phyloP scores from a whole-genome alignment of 1,284 basidiomycete species.

The Mycosarcoma maydis region DNA sequence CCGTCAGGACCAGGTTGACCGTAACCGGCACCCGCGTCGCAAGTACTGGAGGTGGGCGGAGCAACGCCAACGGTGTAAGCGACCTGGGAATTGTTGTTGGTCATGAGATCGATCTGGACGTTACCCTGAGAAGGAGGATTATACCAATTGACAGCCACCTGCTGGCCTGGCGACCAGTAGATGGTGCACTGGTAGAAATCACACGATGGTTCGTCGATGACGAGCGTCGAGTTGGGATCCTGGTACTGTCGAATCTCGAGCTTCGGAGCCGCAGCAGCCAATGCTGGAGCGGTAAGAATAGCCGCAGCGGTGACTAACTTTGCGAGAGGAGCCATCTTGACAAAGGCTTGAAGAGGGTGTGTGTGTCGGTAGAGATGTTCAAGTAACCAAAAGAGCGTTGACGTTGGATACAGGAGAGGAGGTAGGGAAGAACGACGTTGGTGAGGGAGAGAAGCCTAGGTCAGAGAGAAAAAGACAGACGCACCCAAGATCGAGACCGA shows the following conservation, averaged over 20 bases:
- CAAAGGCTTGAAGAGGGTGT: neutral
- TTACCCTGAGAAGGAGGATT: slow-evolving; percentile 43
- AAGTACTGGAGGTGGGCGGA: slow-evolving; percentile 44
- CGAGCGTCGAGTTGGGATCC: slow-evolving; percentile 44
- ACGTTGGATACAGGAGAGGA: slow-evolving; percentile 3
- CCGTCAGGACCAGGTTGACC: slow-evolving; percentile 40
- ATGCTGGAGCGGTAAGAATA: slow-evolving; percentile 15
- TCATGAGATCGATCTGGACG: slow-evolving; percentile 55
- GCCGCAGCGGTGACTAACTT: slow-evolving; percentile 14
- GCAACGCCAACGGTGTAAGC: slow-evolving; percentile 50
- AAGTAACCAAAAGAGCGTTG: neutral
- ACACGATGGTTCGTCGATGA: slow-evolving; percentile 49
- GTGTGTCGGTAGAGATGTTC: too few species aligned
- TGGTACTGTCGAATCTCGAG: slow-evolving; percentile 45
- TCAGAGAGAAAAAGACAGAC: neutral
- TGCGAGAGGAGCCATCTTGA: slow-evolving; percentile 31
- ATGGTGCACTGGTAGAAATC: slow-evolving; percentile 54
- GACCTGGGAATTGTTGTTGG: slow-evolving; percentile 41
- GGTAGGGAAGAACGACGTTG: neutral
- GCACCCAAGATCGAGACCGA: slow-evolving; percentile 3
- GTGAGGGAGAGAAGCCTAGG: neutral
- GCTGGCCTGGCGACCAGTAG: slow-evolving; percentile 41
- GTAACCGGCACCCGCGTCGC: slow-evolving; percentile 46
- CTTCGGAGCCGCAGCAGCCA: slow-evolving; percentile 13
- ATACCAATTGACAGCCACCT: slow-evolving; percentile 52